Evolutionary conservation across 1,284 basidiomycete genomes (phyloP).

Genomic region (Gymnopus androsaceus): DNA sequence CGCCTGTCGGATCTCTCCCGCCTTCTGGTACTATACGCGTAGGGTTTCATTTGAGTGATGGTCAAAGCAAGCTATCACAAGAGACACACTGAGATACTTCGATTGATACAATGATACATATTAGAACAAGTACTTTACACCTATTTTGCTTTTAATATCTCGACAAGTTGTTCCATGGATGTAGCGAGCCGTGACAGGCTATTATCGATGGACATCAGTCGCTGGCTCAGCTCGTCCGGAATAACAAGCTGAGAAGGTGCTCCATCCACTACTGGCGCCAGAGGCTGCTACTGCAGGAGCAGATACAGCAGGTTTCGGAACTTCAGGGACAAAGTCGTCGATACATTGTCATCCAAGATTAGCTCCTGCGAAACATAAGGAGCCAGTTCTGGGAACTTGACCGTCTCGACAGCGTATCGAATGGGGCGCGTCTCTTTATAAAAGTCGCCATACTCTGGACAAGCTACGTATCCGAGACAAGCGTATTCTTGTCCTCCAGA

Average conservation of each 20-base stretch:
- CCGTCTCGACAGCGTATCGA: conserved; percentile 34
- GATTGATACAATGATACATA: too few species aligned
- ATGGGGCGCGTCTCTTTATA: conserved; percentile 30
- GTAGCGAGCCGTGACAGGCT: conserved; percentile 34
- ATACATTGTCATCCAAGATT: conserved; percentile 30
- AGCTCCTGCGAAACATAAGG: conserved; percentile 19
- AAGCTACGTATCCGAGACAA: conserved; percentile 35
- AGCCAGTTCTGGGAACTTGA: conserved; percentile 30
- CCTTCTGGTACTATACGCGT: too few species aligned
- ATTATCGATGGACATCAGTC: conserved; percentile 33
- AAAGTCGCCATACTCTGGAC: conserved; percentile 35
- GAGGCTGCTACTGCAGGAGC: neutral
- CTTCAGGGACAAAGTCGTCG: conserved; percentile 24
- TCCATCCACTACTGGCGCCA: neutral
- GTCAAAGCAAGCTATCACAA: too few species aligned
- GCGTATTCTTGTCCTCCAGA: conserved; percentile 28
- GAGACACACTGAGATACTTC: too few species aligned
- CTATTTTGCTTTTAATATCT: neutral
- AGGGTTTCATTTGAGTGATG: too few species aligned
- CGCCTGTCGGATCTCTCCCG: too few species aligned
- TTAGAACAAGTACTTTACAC: neutral
- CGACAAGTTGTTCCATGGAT: conserved; percentile 33
- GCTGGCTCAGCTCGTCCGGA: conserved; percentile 28
- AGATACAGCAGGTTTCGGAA: conserved; percentile 15
- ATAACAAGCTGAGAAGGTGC: conserved; percentile 14